phyloP scores from a whole-genome alignment of 2,329 filamentous ascomycete genomes.

The Alternaria rosae region DNA sequence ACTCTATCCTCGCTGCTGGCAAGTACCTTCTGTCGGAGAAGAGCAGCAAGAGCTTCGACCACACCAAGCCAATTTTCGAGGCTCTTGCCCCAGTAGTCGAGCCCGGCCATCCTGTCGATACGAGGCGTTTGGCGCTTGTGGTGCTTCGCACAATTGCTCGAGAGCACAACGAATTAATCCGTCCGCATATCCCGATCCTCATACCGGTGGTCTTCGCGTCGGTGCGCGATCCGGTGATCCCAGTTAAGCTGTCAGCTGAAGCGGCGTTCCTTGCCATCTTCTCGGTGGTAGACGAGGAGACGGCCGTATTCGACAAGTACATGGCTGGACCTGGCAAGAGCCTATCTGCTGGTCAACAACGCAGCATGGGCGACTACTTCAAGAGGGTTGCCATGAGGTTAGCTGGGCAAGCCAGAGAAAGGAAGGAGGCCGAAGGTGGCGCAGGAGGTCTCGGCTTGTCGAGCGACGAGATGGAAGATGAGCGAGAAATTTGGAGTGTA shows the following conservation, averaged over 20 bases:
- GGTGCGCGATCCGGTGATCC: slow-evolving; percentile 90
- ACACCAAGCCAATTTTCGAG: slow-evolving; percentile 80
- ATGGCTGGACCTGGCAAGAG: slow-evolving; percentile 71
- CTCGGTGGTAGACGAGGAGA: slow-evolving; percentile 85
- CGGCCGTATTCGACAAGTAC: slow-evolving; percentile 88
- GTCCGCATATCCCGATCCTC: slow-evolving; percentile 81
- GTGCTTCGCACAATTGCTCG: slow-evolving; percentile 86
- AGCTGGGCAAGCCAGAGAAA: slow-evolving; percentile 85
- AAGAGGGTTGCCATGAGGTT: slow-evolving; percentile 87
- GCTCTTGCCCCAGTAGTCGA: slow-evolving; percentile 76
- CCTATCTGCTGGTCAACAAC: slow-evolving; percentile 75
- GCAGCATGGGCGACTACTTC: slow-evolving; percentile 96
- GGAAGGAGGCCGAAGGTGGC: slow-evolving; percentile 90
- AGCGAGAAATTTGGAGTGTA: slow-evolving; percentile 94
- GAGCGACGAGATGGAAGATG: slow-evolving; percentile 92
- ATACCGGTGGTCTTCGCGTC: slow-evolving; percentile 85
- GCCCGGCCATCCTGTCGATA: slow-evolving; percentile 81
- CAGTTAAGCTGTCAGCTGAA: slow-evolving; percentile 93
- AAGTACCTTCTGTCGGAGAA: slow-evolving; percentile 80
- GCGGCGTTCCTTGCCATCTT: slow-evolving; percentile 93
- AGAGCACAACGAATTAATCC: slow-evolving; percentile 78
- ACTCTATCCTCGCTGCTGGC: slow-evolving; percentile 85
- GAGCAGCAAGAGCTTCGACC: slow-evolving; percentile 74
- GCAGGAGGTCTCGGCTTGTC: slow-evolving; percentile 83
- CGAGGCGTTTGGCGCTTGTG: slow-evolving; percentile 84